Base-by-base conservation (phyloP, 1,284 basidiomycete species). In the Ceratobasidium papillatum region DNA sequence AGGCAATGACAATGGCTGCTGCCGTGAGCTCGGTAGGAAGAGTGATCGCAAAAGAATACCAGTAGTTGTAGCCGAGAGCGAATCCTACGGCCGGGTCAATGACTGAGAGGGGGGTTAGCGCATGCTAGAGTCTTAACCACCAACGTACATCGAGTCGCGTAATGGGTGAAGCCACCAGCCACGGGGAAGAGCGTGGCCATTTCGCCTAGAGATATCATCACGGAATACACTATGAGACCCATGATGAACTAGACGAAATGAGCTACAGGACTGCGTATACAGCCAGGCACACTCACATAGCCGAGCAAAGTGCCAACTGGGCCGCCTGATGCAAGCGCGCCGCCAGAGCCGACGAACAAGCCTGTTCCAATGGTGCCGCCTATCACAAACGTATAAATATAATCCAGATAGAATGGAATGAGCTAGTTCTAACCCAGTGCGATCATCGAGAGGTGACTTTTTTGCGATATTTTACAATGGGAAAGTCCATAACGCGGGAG, bases 61-160 rank as follows among this genome's bases (percentile, higher is more conserved):
- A 83, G 77, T 86, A 86, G 76, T 86, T 86, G 85, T 84, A 86
- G 3, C 86, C 86, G 83, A 86, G 85, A 22, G 87, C 85, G 77
- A 87, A 87, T 25, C 86, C 86, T 74, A 86, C 85, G 17, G 85
- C 83, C 41, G 87, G 87, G 76, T 87, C 87, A 25, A 59, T 71
- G 30, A 59, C 52, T 71, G 34, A 25, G 22, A 47, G 14, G 32
- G 2, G 17, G 1, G 52, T 59, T 14, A 59, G 38, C 30, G 27
- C 17, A 32, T 17, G 56, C 8, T 9, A 11, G 30, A 34, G 11
- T 4, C 9, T n/a, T 36, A n/a, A n/a, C n/a, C n/a, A n/a, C n/a
- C n/a, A n/a, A n/a, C n/a, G n/a, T n/a, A 64, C 68, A 75, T 38
- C 74, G 74, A 25, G 58, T 38, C 9, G 74, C 56, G 14, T 62